Conservation (phyloP, 129 eudicot genomes). For the Heracleum sosnowskyi region DNA sequence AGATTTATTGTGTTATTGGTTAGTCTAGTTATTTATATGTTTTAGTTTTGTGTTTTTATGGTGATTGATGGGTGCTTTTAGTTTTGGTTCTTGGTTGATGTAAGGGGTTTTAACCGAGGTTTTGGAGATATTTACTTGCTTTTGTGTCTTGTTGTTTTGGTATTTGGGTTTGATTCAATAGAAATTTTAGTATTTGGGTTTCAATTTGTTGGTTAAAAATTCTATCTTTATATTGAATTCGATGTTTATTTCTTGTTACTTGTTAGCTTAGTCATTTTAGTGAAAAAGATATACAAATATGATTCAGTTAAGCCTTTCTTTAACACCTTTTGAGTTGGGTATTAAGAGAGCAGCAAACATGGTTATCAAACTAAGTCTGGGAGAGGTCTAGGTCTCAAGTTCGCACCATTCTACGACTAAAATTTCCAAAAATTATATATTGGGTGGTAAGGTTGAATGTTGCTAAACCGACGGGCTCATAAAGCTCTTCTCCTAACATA, state of each 20-base stretch:
- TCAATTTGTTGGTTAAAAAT: background rate
- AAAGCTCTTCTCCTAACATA: too few species aligned
- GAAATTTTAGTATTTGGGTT: background rate
- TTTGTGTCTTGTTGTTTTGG: background rate
- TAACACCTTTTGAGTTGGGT: background rate
- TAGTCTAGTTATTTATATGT: too few species aligned
- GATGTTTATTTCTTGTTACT: background rate
- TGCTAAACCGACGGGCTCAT: background rate
- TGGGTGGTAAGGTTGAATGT: background rate
- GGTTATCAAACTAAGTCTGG: background rate
- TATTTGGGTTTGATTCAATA: too few species aligned
- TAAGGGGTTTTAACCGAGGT: too few species aligned
- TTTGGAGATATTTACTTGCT: too few species aligned
- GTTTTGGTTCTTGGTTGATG: too few species aligned
- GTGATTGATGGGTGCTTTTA: too few species aligned
- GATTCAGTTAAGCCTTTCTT: background rate
- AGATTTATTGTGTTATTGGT: background rate
- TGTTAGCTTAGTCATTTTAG: background rate
- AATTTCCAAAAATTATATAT: too few species aligned
- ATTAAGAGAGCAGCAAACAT: background rate
- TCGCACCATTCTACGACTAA: background rate
- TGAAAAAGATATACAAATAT: background rate
- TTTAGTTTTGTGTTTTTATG: too few species aligned
- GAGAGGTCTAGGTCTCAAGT: background rate
- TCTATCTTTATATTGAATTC: background rate